phyloP scores from a whole-genome alignment of 1,139 yeast species.

The Candida gigantensis region DNA sequence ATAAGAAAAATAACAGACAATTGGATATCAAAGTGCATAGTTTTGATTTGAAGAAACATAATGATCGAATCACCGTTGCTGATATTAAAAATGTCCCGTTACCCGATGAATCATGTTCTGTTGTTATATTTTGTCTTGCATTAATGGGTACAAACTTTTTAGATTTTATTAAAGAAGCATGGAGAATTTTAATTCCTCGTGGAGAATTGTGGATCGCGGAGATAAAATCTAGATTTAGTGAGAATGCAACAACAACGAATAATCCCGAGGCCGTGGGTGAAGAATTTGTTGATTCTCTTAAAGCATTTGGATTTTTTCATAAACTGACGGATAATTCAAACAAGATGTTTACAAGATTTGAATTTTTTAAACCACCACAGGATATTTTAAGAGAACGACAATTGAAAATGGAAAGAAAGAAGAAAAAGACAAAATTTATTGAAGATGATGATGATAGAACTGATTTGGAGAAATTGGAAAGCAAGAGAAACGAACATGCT shows the following conservation, averaged over 20 bases:
- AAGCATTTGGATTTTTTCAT: conserved; percentile 81
- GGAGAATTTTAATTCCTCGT: conserved; percentile 80
- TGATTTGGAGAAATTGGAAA: conserved; percentile 58
- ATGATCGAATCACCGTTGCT: conserved; percentile 89
- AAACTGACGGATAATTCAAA: conserved; percentile 83
- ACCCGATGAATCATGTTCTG: conserved; percentile 71
- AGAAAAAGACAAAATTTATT: conserved; percentile 68
- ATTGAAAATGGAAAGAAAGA: conserved; percentile 62
- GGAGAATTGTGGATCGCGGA: conserved; percentile 99
- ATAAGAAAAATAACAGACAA: conserved; percentile 29
- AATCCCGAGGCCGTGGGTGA: conserved; percentile 51
- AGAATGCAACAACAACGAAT: conserved; percentile 30
- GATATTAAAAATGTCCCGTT: conserved; percentile 91
- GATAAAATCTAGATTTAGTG: conserved; percentile 87
- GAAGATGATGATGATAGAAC: conserved; percentile 73
- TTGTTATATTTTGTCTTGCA: conserved; percentile 89
- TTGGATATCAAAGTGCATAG: conserved; percentile 71
- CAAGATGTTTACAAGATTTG: conserved; percentile 93
- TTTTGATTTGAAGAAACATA: conserved; percentile 85
- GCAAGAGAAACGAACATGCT: conserved; percentile 56
- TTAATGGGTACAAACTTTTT: conserved; percentile 96
- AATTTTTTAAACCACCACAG: conserved; percentile 83
- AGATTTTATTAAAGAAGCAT: conserved; percentile 88
- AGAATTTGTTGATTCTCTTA: conserved; percentile 77
- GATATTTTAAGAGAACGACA: conserved; percentile 68